These are phyloP conservation scores for Torulaspora maleeae DNA, from an alignment of 805 yeast genomes.

Conservation along the genomic window DNA sequence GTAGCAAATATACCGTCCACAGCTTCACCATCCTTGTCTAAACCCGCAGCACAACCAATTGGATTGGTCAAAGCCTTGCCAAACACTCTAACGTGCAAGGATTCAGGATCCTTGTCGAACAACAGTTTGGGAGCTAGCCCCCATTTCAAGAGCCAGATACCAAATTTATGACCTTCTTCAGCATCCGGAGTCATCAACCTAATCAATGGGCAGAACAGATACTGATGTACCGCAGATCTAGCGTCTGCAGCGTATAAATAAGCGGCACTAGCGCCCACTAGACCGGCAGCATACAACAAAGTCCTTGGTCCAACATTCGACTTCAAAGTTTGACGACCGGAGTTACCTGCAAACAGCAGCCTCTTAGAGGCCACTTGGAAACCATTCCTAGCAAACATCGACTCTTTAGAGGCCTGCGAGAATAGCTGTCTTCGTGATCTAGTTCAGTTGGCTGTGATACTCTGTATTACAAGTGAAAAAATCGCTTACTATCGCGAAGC, in stretches of 20 bases:
- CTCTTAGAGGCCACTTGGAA: constrained; percentile 12
- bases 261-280: constrained; percentile 39
- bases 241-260: constrained; percentile 63
- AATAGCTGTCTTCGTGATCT: not conserved
- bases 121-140: constrained; percentile 63
- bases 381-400: constrained; percentile 13
- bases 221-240: constrained; percentile 77
- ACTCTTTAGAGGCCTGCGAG: not conserved
- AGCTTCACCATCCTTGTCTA: constrained; percentile 91
- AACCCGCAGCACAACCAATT: constrained; percentile 91
- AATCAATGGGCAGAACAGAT: constrained; percentile 70
- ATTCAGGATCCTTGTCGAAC: constrained; percentile 48
- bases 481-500: not conserved
- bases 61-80: constrained; percentile 67
- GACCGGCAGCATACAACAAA: constrained; percentile 23
- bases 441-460: no score
- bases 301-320: constrained; percentile 20
- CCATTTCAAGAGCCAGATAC: constrained; percentile 61
- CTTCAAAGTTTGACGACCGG: constrained; percentile 13
- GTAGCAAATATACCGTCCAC: constrained; percentile 70
- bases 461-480: not conserved
- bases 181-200: constrained; percentile 64
- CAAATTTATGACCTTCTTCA: constrained; percentile 79
- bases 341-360: constrained; percentile 6
- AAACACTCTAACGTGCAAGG: constrained; percentile 57